phyloP scores from a whole-genome alignment of 306 rosid species.

The Rosa lucieae region DNA sequence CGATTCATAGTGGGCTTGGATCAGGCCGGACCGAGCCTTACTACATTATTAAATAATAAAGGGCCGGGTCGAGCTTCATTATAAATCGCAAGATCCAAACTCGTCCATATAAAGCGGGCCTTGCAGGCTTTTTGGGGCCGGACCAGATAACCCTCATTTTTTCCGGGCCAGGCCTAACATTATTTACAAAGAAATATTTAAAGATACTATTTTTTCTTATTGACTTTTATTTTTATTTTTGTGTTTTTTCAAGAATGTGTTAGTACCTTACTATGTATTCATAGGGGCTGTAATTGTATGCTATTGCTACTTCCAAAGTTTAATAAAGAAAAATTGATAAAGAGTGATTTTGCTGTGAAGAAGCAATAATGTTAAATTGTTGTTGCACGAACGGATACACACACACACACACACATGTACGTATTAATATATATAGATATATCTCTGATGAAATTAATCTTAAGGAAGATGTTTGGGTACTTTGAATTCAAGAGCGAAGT shows the following conservation, averaged over 20 bases:
- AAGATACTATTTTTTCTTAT: background rate
- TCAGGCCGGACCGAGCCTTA: no score
- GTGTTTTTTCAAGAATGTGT: constrained; percentile 12
- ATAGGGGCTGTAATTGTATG: constrained; percentile 22
- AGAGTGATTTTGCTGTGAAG: constrained; percentile 1
- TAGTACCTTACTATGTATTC: background rate
- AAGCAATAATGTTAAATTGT: constrained; percentile 1
- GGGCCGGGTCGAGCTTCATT: no score
- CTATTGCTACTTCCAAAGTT: constrained; percentile 2
- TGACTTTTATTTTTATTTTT: background rate
- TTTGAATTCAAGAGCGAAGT: background rate
- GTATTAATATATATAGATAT: no score
- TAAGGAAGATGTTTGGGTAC: background rate
- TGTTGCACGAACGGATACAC: background rate
- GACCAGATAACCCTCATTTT: no score
- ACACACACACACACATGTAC: no score
- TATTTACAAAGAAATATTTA: no score
- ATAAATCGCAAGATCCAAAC: no score
- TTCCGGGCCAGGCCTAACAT: no score
- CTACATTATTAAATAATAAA: no score
- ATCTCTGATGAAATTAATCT: background rate
- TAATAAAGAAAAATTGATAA: background rate
- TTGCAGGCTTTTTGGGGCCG: no score
- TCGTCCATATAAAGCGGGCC: no score
- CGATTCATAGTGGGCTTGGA: no score